phyloP scores from a whole-genome alignment of 108 stramenopile species.

The Aureococcus anophagefferens region DNA sequence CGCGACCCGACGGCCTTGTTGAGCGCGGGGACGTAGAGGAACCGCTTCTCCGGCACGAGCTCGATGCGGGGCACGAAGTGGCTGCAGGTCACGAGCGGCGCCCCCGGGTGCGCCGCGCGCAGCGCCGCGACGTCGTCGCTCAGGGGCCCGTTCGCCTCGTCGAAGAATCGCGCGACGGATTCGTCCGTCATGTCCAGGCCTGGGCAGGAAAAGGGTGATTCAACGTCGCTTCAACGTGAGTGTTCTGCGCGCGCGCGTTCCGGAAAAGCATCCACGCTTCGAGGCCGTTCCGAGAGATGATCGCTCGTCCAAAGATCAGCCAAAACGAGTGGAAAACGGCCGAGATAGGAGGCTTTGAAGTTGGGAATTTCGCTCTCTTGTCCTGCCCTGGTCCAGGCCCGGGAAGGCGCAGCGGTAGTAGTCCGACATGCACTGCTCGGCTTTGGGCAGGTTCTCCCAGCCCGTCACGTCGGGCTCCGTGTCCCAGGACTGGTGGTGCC shows the following conservation, averaged over 20 bases:
- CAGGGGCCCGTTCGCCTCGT: not conserved
- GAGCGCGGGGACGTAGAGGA: slow-evolving; percentile 29
- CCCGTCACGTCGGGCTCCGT: slow-evolving; percentile 20
- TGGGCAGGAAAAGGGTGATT: no score
- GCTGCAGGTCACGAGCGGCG: slow-evolving; percentile 23
- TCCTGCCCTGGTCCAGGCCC: no score
- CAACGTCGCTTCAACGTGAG: no score
- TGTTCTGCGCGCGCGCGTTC: no score
- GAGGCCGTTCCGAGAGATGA: no score
- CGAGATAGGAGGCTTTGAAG: no score
- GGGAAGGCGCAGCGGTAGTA: slow-evolving; percentile 26
- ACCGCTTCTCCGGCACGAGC: slow-evolving; percentile 40
- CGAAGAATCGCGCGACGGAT: slow-evolving; percentile 11
- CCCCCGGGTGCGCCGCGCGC: no score
- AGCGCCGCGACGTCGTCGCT: slow-evolving; percentile 6
- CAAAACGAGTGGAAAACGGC: no score
- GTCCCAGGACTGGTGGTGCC: slow-evolving; percentile 42
- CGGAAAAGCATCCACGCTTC: no score
- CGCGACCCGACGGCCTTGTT: slow-evolving; percentile 24
- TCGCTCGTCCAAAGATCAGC: no score
- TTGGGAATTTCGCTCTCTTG: no score
- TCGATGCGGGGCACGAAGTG: slow-evolving; percentile 40
- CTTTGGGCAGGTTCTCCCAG: slow-evolving; percentile 3
- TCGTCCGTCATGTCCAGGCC: not conserved
- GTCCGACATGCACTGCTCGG: not conserved